Percentiles rank a stretch among this genome's conserved stretches.
Evolutionary conservation across 2,329 filamentous ascomycete species (phyloP).

Genomic region (Gliomastix tumulicola): DNA sequence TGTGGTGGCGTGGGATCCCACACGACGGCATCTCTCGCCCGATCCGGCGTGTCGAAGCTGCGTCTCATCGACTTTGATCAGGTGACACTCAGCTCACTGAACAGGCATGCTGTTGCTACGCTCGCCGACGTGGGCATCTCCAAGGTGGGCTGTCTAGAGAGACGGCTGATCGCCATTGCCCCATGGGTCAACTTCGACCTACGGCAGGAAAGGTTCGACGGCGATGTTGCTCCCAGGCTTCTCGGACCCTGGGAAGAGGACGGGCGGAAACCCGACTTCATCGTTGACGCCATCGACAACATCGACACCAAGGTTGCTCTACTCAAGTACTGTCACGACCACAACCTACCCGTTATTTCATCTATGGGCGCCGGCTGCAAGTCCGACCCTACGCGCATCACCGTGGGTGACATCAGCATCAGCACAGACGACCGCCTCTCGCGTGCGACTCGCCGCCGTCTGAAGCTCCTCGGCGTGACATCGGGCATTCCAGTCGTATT

Average conservation of each 20-base stretch:
- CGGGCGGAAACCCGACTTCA: slow-evolving; percentile 66
- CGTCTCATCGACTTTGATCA: slow-evolving; percentile 96
- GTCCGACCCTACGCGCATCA: slow-evolving; percentile 74
- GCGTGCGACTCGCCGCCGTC: slow-evolving; percentile 69
- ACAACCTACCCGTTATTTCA: slow-evolving; percentile 76
- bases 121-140: slow-evolving; percentile 87
- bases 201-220: slow-evolving; percentile 75
- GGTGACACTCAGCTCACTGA: slow-evolving; percentile 88
- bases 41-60: slow-evolving; percentile 82
- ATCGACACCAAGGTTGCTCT: slow-evolving; percentile 94
- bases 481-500: slow-evolving; percentile 88
- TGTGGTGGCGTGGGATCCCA: slow-evolving; percentile 95
- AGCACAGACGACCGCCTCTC: slow-evolving; percentile 88
- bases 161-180: slow-evolving; percentile 74
- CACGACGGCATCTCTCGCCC: slow-evolving; percentile 75
- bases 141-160: slow-evolving; percentile 81
- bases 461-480: slow-evolving; percentile 72
- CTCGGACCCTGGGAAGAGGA: slow-evolving; percentile 58
- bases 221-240: slow-evolving; percentile 55
- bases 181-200: slow-evolving; percentile 92
- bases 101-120: slow-evolving; percentile 92
- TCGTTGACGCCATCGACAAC: slow-evolving; percentile 98
- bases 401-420: slow-evolving; percentile 83
- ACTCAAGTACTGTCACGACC: slow-evolving; percentile 77
- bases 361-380: slow-evolving; percentile 97